A percentile compares a stretch with the other conserved stretches of the same genome.
Evolutionary conservation across 2,329 filamentous ascomycete species (phyloP).

Genomic region (Metarhizium rileyi): DNA sequence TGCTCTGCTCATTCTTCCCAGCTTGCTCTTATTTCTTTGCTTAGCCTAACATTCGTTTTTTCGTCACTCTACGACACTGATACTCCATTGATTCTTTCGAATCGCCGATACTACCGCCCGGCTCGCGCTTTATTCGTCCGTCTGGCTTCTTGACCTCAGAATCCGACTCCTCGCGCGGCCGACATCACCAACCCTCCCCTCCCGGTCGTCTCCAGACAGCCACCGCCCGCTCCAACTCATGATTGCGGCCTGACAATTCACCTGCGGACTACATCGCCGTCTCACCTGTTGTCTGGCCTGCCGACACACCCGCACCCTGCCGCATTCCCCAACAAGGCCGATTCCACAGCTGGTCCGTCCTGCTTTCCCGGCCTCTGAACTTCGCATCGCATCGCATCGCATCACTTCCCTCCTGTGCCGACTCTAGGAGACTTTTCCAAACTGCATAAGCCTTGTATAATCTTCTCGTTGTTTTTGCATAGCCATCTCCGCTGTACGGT

Average conservation of each 20-base stretch:
- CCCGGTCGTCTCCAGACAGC: background rate
- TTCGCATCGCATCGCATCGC: background rate
- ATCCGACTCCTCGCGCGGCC: background rate
- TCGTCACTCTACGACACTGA: background rate
- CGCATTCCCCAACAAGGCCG: conserved; percentile 2
- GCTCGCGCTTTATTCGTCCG: background rate
- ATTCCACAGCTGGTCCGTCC: background rate
- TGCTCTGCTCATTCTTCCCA: background rate
- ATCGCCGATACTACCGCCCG: too few species aligned
- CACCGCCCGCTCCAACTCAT: background rate
- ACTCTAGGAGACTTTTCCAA: background rate
- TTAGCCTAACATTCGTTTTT: background rate
- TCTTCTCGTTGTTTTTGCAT: background rate
- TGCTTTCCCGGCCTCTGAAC: background rate
- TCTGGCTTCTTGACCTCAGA: too few species aligned
- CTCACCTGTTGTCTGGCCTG: background rate
- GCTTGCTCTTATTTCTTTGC: background rate
- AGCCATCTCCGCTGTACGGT: background rate
- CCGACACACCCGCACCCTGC: background rate
- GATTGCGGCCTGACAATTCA: background rate
- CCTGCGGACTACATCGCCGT: background rate
- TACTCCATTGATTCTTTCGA: background rate
- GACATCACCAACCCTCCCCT: background rate
- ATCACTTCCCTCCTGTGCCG: background rate
- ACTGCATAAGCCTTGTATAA: background rate